A percentile compares a stretch with the other conserved stretches of the same genome.
These are phyloP conservation scores for Scutellaria baicalensis DNA, from an alignment of 257 asterid genomes.

Conservation along the genomic window DNA sequence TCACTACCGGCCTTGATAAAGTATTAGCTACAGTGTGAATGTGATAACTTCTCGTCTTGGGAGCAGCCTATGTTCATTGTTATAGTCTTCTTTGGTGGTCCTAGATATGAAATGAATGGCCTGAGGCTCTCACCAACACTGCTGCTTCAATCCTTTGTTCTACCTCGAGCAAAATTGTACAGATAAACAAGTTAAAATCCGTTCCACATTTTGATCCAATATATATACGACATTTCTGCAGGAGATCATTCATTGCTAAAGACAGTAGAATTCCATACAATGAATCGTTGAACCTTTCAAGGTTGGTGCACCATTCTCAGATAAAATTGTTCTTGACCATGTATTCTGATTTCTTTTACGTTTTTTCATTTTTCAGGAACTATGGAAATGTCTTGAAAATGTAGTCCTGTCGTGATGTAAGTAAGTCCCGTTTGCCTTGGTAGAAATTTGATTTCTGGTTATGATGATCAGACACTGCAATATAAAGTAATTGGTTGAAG, in stretches of 20 bases:
- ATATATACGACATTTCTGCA: neutral
- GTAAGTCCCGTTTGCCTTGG: too few relatives aligned
- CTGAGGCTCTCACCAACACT: conserved; percentile 13
- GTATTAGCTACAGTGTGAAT: conserved; percentile 36
- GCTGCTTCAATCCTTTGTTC: neutral
- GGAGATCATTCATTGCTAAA: neutral
- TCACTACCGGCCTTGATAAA: conserved; percentile 79
- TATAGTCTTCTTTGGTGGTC: neutral
- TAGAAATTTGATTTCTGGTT: too few relatives aligned
- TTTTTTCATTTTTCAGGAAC: neutral
- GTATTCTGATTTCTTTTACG: neutral
- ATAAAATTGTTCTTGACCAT: neutral
- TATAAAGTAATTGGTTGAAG: too few relatives aligned
- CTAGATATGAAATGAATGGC: conserved; percentile 2
- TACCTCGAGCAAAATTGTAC: conserved; percentile 1
- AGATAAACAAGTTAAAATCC: neutral
- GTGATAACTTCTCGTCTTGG: conserved; percentile 6
- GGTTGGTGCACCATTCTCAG: conserved; percentile 17
- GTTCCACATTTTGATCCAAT: neutral
- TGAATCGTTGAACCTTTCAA: neutral
- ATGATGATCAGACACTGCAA: too few relatives aligned
- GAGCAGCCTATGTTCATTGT: neutral
- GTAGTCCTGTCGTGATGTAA: neutral
- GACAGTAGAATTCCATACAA: neutral
- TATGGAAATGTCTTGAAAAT: neutral